A percentile compares a stretch with the other conserved stretches of the same genome.
Conservation (phyloP, 139 green algal species). For the Chlamydomonas incerta region DNA sequence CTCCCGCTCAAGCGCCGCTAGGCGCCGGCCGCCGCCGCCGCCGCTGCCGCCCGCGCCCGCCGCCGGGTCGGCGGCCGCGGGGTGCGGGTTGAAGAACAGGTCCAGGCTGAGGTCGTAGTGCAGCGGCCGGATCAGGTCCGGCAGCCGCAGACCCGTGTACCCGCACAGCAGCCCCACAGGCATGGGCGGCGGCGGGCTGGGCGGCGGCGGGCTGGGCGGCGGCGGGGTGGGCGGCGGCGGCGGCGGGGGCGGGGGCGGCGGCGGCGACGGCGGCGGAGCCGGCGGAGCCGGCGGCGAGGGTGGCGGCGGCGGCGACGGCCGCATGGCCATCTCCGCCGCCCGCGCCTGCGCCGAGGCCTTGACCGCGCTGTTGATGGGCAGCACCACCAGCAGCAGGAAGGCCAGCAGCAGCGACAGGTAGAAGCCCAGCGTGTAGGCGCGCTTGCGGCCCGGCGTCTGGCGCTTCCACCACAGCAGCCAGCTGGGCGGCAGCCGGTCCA, state of each 20-base stretch:
- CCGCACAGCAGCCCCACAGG: constrained; percentile 45
- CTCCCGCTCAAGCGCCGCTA: no score
- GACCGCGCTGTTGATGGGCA: background rate
- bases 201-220: background rate
- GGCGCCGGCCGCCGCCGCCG: background rate
- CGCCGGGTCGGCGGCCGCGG: background rate
- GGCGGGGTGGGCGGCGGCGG: background rate
- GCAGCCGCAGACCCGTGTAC: constrained; percentile 65
- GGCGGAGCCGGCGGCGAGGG: background rate
- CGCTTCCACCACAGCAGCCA: constrained; percentile 4
- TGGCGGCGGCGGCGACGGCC: constrained; percentile 2
- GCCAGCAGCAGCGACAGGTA: background rate
- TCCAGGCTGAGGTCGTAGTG: constrained; percentile 70
- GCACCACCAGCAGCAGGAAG: constrained; percentile 1
- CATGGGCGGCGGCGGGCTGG: background rate
- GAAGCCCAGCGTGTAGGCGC: background rate
- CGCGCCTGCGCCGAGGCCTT: background rate
- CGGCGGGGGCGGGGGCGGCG: background rate
- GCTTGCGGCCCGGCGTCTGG: background rate
- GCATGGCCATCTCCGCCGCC: background rate
- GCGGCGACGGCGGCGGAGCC: background rate
- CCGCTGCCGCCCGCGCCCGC: background rate
- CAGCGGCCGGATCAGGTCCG: constrained; percentile 42
- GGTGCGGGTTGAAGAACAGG: constrained; percentile 49
- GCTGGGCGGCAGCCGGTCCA: background rate